Evolutionary conservation across 2,329 filamentous ascomycete species (phyloP).

Genomic region (Incumbomyces delicatus): DNA sequence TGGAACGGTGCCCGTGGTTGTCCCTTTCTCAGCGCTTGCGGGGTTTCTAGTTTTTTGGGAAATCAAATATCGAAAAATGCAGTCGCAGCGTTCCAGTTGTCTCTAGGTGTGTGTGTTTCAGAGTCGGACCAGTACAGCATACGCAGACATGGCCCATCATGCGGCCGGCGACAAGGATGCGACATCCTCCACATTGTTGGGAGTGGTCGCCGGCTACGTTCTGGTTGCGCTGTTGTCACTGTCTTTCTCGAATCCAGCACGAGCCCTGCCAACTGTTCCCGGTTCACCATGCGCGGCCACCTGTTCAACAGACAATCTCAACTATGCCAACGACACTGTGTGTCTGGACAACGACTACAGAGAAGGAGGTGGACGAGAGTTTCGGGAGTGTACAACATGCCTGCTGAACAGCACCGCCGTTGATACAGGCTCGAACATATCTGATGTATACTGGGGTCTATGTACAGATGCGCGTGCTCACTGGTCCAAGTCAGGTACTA

Average conservation of each 20-base stretch:
- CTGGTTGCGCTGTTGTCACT: constrained; percentile 2
- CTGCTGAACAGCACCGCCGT: constrained; percentile 31
- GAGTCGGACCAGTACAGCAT: not conserved
- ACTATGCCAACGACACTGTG: constrained; percentile 31
- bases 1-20: not conserved
- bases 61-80: constrained; percentile 3
- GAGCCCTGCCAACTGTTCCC: constrained; percentile 15
- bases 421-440: constrained; percentile 26
- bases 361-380: constrained; percentile 26
- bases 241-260: constrained; percentile 3
- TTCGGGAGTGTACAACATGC: constrained; percentile 34
- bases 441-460: constrained; percentile 37
- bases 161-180: constrained; percentile 1
- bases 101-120: constrained; percentile 8
- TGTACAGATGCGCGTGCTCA: constrained; percentile 25
- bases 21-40: not conserved
- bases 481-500: constrained; percentile 7
- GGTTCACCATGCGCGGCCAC: constrained; percentile 18
- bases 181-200: not conserved
- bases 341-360: constrained; percentile 32
- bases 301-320: constrained; percentile 13
- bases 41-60: not conserved
- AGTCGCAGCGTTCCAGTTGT: not conserved
- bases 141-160: not conserved
- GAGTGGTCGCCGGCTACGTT: not conserved